Conservation (phyloP, 2,329 filamentous ascomycete genomes). For the Aspergillus bombycis region DNA sequence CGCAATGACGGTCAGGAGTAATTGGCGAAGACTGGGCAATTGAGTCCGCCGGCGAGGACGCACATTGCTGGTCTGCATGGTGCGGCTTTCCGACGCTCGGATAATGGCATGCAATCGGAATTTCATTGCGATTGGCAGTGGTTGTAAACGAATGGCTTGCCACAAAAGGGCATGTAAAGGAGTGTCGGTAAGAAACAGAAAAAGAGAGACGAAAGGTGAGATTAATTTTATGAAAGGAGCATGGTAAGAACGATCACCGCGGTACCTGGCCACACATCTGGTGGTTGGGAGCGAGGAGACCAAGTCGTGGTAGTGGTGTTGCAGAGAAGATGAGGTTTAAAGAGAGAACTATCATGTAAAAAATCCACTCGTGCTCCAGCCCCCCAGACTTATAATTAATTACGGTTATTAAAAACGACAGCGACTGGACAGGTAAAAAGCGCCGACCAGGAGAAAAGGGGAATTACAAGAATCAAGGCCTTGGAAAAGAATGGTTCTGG, state of each 20-base stretch:
- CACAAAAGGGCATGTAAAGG: background rate
- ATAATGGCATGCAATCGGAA: background rate
- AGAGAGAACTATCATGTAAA: background rate
- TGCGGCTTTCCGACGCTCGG: background rate
- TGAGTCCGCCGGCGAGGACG: background rate
- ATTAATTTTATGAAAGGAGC: slow-evolving; percentile 1
- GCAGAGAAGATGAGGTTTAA: background rate
- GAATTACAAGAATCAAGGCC: background rate
- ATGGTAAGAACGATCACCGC: background rate
- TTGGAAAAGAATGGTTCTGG: background rate
- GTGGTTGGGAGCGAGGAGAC: background rate
- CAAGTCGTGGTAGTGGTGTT: background rate
- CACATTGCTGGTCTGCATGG: background rate
- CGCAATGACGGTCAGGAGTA: slow-evolving; percentile 12
- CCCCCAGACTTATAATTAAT: background rate
- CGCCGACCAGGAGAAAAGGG: background rate
- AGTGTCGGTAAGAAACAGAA: background rate
- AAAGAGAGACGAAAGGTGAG: background rate
- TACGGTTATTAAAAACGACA: slow-evolving; percentile 2
- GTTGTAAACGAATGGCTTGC: slow-evolving; percentile 11
- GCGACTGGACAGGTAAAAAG: background rate
- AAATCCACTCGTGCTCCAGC: background rate
- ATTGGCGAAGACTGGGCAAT: slow-evolving; percentile 8
- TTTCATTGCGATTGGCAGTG: background rate
- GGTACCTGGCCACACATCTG: slow-evolving; percentile 1